Conservation (phyloP, 306 rosid genomes). For the Geum urbanum region DNA sequence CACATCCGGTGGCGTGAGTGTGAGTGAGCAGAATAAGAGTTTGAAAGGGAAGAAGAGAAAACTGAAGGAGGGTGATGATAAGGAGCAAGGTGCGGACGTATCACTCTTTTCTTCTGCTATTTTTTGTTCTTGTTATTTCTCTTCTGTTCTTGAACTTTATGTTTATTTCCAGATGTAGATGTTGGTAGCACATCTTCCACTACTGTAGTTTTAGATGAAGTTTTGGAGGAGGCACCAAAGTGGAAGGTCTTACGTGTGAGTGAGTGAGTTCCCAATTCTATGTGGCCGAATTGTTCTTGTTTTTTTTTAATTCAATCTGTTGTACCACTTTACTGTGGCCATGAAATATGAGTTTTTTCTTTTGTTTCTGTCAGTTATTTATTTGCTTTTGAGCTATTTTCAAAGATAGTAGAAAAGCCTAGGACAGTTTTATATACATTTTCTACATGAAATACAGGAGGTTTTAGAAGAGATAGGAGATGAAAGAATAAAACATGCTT, state of each 20-base stretch:
- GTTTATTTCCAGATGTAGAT: slow-evolving; percentile 33
- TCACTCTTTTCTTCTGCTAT: not conserved
- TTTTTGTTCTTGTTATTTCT: not conserved
- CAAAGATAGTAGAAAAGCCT: slow-evolving; percentile 16
- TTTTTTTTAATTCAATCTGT: not conserved
- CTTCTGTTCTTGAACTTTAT: not conserved
- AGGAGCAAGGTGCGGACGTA: slow-evolving; percentile 47
- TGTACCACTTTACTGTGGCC: not conserved
- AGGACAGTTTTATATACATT: slow-evolving; percentile 26
- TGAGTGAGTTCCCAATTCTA: slow-evolving; percentile 82
- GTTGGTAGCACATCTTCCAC: slow-evolving; percentile 46
- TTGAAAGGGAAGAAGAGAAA: slow-evolving; percentile 59
- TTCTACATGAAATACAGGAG: slow-evolving; percentile 46
- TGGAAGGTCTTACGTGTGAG: slow-evolving; percentile 99
- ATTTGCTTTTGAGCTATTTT: slow-evolving; percentile 15
- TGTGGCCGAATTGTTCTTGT: slow-evolving; percentile 27
- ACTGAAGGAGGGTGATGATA: slow-evolving; percentile 41
- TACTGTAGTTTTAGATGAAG: slow-evolving; percentile 67
- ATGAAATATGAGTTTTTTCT: not conserved
- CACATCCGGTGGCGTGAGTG: slow-evolving; percentile 54
- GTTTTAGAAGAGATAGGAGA: slow-evolving; percentile 92
- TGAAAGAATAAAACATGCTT: slow-evolving; percentile 54
- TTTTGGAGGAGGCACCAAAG: slow-evolving; percentile 96
- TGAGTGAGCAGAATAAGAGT: slow-evolving; percentile 41
- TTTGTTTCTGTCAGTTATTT: slow-evolving; percentile 15